Evolutionary conservation across 176 grass and related monocot genomes (phyloP), one percentile per base, ranked within the genome.

Genomic region (Triticum urartu): DNA sequence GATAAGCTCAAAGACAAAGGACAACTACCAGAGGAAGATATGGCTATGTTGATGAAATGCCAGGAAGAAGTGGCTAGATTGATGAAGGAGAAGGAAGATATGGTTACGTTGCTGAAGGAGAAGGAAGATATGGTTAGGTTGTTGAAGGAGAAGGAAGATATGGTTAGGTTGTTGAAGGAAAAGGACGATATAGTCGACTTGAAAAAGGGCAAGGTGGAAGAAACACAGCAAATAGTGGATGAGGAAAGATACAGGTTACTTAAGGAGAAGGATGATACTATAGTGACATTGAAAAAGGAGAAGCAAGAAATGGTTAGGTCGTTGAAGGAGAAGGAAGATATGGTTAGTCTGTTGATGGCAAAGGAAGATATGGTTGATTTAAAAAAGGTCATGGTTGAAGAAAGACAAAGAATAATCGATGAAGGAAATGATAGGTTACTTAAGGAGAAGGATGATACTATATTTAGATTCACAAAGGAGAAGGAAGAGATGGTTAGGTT

Each of bases 71-170:
- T 87, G 11, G 26, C 79, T 68, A 91, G 75, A 87, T 60, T 91
- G 81, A 91, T 84, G 75, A 91, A 87, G 59, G 89, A 90, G 73
- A 90, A 90, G 22, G 54, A 90, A 45, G 80, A 83, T 14, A 74
- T 86, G 91, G 30, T 85, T 28, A 92, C 81, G 13, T 64, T 91
- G 50, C 66, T 85, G 78, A 50, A 60, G 79, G 79, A 84, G 69
- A 90, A 90, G 68, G 94, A 94, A 83, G 86, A 97, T 42, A 74
- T 94, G 80, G 68, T 74, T 78, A 94, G 87, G 26, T 84, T 97
- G 68, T 76, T 92, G 66, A 97, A 97, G 81, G 94, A 94, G 56
- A 97, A 94, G 88, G 94, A 92, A 84, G 91, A 97, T 84, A 94
- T 86, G 89, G 88, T 88, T 63, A 92, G 83, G 22, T 80, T 91